A percentile compares a stretch with the other conserved stretches of the same genome.
Evolutionary conservation across 495 filamentous ascomycete genomes (phyloP).

Genomic region (Hypoxylon lienhwacheense): DNA sequence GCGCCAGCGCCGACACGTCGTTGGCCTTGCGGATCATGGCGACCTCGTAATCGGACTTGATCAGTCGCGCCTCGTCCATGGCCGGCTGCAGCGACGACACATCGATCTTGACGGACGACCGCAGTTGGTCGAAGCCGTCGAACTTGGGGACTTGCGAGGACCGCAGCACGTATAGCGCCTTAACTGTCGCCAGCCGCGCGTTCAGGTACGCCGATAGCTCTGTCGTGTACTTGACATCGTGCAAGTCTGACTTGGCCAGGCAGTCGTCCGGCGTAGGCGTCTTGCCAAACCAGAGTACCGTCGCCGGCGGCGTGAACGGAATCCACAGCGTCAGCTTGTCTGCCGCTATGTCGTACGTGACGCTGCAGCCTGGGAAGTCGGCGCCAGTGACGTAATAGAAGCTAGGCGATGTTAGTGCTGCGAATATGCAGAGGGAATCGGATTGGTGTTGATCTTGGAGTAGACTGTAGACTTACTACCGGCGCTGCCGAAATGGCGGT

Average conservation of each 20-base stretch:
- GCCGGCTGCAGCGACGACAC: slow-evolving; percentile 58
- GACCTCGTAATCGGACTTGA: slow-evolving; percentile 83
- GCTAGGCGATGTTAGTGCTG: slow-evolving; percentile 35
- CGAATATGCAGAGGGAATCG: background rate
- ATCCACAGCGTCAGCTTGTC: slow-evolving; percentile 64
- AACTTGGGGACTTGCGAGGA: slow-evolving; percentile 46
- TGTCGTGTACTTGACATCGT: slow-evolving; percentile 49
- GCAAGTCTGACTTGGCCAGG: slow-evolving; percentile 54
- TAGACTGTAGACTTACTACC: slow-evolving; percentile 51
- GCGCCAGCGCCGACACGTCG: slow-evolving; percentile 70
- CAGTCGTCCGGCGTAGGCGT: slow-evolving; percentile 56
- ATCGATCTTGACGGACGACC: slow-evolving; percentile 44
- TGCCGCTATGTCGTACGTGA: slow-evolving; percentile 63
- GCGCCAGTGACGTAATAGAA: slow-evolving; percentile 70
- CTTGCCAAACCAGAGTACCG: slow-evolving; percentile 63
- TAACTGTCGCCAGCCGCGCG: slow-evolving; percentile 35
- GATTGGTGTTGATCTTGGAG: background rate
- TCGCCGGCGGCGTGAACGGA: slow-evolving; percentile 56
- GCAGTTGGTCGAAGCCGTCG: slow-evolving; percentile 37
- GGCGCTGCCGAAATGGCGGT: slow-evolving; percentile 62
- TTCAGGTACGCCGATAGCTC: slow-evolving; percentile 42
- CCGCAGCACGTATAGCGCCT: slow-evolving; percentile 48
- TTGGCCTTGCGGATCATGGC: slow-evolving; percentile 77
- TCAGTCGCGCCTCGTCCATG: slow-evolving; percentile 70
- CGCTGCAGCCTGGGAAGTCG: slow-evolving; percentile 61